phyloP scores from a whole-genome alignment of 192 early-diverging fungal genomes.

The Rhizoclosmatium globosum region DNA sequence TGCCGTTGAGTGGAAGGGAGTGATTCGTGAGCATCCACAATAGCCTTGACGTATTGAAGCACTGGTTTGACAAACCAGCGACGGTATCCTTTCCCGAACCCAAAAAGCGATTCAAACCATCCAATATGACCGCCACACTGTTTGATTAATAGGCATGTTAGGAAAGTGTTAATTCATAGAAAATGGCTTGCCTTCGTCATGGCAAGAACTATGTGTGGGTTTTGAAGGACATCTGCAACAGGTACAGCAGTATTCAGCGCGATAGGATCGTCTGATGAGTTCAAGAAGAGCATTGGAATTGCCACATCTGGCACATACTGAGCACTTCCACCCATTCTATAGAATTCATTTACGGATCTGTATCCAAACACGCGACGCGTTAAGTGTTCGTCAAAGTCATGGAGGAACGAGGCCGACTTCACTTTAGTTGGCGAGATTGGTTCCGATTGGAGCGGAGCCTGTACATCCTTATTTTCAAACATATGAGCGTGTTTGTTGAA shows the following conservation, averaged over 20 bases:
- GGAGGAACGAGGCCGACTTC: slow-evolving; percentile 62
- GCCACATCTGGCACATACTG: slow-evolving; percentile 58
- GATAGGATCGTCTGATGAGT: slow-evolving; percentile 91
- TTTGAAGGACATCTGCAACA: slow-evolving; percentile 70
- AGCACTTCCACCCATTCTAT: slow-evolving; percentile 50
- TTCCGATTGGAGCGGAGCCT: slow-evolving; percentile 54
- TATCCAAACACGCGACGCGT: slow-evolving; percentile 81
- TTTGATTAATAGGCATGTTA: too few relatives aligned
- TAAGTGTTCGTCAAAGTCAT: slow-evolving; percentile 85
- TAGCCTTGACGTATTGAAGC: slow-evolving; percentile 47
- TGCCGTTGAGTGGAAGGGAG: not conserved
- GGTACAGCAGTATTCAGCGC: slow-evolving; percentile 73
- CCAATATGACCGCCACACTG: slow-evolving; percentile 90
- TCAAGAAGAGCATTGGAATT: slow-evolving; percentile 84
- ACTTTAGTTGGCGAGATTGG: slow-evolving; percentile 63
- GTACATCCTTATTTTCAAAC: slow-evolving; percentile 18
- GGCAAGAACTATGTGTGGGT: slow-evolving; percentile 83
- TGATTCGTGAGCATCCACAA: not conserved
- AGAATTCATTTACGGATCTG: slow-evolving; percentile 83
- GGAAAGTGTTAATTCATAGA: too few relatives aligned
- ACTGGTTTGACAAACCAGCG: slow-evolving; percentile 53
- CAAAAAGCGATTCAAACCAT: slow-evolving; percentile 68
- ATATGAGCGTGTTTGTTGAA: slow-evolving; percentile 34
- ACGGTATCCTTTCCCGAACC: slow-evolving; percentile 32
- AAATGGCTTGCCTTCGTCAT: slow-evolving; percentile 57